Conservation (phyloP, 23 red algal species). For the Gracilaria caudata region DNA sequence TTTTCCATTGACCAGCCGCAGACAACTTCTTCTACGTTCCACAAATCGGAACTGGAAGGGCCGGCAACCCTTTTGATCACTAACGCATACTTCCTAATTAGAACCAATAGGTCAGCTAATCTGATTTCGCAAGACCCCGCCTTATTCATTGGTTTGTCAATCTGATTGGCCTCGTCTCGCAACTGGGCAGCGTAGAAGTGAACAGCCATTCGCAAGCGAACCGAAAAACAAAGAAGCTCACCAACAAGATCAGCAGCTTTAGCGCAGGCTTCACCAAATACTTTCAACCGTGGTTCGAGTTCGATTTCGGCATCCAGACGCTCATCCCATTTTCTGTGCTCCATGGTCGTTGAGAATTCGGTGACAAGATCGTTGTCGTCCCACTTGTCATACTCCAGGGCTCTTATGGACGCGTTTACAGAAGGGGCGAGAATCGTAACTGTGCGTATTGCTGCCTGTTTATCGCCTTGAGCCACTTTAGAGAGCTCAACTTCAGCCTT, state of each 20-base stretch:
- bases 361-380: slow-evolving; percentile 35
- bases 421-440: slow-evolving; percentile 60
- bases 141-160: slow-evolving; percentile 1
- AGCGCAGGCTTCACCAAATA: slow-evolving; percentile 54
- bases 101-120: slow-evolving; percentile 53
- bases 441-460: slow-evolving; percentile 50
- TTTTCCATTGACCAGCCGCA: slow-evolving; percentile 63
- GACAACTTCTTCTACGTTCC: slow-evolving; percentile 27
- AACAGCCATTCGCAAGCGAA: slow-evolving; percentile 65
- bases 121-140: slow-evolving; percentile 25
- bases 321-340: slow-evolving; percentile 43
- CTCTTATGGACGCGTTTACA: slow-evolving; percentile 44
- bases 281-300: slow-evolving; percentile 51
- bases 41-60: slow-evolving; percentile 31
- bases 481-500: slow-evolving; percentile 66
- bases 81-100: slow-evolving; percentile 51
- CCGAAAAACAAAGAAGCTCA: slow-evolving; percentile 68
- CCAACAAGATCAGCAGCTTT: slow-evolving; percentile 58
- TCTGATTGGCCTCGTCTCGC: slow-evolving; percentile 38
- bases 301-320: slow-evolving; percentile 60
- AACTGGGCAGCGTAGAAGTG: slow-evolving; percentile 63
- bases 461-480: slow-evolving; percentile 56
- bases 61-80: slow-evolving; percentile 50
- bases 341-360: slow-evolving; percentile 40
- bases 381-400: slow-evolving; percentile 31